phyloP scores from a whole-genome alignment of 208 protist genomes.

The Leishmania amazonensis region DNA sequence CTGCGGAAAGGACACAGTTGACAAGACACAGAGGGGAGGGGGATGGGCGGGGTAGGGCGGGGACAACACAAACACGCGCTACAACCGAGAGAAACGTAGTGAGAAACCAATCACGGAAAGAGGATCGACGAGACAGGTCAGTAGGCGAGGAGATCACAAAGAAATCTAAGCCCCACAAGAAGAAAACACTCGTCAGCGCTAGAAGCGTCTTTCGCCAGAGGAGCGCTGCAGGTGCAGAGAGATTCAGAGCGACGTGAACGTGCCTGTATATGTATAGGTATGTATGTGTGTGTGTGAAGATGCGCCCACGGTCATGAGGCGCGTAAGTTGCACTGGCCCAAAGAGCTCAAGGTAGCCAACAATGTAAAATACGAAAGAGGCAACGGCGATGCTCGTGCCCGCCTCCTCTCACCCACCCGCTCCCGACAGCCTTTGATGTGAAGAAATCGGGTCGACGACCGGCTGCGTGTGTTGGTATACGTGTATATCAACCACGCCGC shows the following conservation, averaged over 20 bases:
- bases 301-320: neutral
- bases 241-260: neutral
- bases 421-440: neutral
- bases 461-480: neutral
- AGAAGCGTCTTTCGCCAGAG: neutral
- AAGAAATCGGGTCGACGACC: neutral
- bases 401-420: neutral
- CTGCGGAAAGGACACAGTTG: neutral
- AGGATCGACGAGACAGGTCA: neutral
- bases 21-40: neutral
- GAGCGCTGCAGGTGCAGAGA: neutral
- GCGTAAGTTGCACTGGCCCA: neutral
- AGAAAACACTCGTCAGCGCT: neutral
- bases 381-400: neutral
- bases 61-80: neutral
- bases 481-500: neutral
- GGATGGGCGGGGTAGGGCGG: too few species aligned
- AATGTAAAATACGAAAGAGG: neutral
- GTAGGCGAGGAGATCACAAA: neutral
- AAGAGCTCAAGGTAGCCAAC: neutral
- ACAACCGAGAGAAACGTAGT: neutral
- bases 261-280: neutral
- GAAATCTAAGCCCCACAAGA: neutral
- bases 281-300: neutral
- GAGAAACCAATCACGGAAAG: neutral